A percentile compares a stretch with the other conserved stretches of the same genome.
These are phyloP conservation scores for Coriaria nepalensis DNA, from an alignment of 306 rosid genomes.

Conservation along the genomic window DNA sequence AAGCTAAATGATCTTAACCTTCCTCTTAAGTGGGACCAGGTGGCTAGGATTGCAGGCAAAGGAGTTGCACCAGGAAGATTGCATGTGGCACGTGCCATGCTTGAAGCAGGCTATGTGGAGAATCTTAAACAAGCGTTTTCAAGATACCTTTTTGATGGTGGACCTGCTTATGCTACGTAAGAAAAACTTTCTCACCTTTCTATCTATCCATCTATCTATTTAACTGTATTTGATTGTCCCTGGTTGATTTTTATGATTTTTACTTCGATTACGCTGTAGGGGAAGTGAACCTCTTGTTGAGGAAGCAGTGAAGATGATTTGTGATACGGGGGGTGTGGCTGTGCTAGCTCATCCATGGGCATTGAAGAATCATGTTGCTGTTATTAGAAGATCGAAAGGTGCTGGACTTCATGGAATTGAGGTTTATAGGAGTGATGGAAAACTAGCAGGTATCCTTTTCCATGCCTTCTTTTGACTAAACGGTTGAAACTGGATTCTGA, in stretches of 20 bases:
- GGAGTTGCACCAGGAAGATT: slow-evolving; percentile 98
- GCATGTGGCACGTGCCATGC: slow-evolving; percentile 91
- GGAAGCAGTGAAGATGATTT: slow-evolving; percentile 63
- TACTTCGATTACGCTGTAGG: slow-evolving; percentile 24
- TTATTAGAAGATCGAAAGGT: slow-evolving; percentile 62
- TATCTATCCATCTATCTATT: slow-evolving; percentile 6
- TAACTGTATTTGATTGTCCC: background rate
- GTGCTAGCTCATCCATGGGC: slow-evolving; percentile 99
- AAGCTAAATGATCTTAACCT: slow-evolving; percentile 79
- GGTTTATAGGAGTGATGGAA: slow-evolving; percentile 87
- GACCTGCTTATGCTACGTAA: slow-evolving; percentile 94
- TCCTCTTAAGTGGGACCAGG: slow-evolving; percentile 93
- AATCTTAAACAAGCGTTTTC: slow-evolving; percentile 84
- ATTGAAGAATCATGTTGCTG: slow-evolving; percentile 53
- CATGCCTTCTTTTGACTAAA: no score
- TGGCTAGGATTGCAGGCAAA: slow-evolving; percentile 72
- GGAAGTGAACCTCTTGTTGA: slow-evolving; percentile 84
- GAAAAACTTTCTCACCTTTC: slow-evolving; percentile 22
- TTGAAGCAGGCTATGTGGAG: slow-evolving; percentile 86
- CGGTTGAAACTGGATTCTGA: no score
- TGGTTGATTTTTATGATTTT: background rate
- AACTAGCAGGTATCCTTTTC: slow-evolving; percentile 72
- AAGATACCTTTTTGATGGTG: slow-evolving; percentile 82
- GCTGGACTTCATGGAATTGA: slow-evolving; percentile 98
- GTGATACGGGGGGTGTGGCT: slow-evolving; percentile 82